These are phyloP conservation scores for Ogataea kodamae DNA, from an alignment of 805 yeast species.

Conservation along the genomic window DNA sequence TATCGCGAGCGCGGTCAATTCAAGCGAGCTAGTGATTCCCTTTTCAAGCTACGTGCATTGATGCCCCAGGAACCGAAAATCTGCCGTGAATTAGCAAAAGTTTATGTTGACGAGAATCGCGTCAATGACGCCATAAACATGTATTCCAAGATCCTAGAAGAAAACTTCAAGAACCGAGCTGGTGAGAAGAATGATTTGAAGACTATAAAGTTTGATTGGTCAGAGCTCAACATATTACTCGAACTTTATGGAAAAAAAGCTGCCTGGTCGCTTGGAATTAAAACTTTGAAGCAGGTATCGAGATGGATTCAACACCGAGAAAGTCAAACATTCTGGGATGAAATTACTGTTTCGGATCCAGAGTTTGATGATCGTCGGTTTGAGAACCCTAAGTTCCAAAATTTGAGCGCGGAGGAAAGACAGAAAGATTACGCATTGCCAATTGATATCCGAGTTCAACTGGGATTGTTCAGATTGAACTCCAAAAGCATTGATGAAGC, in stretches of 20 bases:
- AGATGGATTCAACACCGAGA: conserved; percentile 80
- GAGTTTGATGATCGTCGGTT: conserved; percentile 78
- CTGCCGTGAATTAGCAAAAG: conserved; percentile 58
- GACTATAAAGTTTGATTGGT: conserved; percentile 72
- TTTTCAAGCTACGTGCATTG: conserved; percentile 51
- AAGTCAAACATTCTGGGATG: conserved; percentile 65
- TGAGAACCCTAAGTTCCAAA: conserved; percentile 42
- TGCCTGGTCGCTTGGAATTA: conserved; percentile 61
- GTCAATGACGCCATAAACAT: conserved; percentile 70
- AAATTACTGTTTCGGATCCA: conserved; percentile 53
- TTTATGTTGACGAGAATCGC: conserved; percentile 51
- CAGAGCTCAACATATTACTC: conserved; percentile 77
- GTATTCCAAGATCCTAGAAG: conserved; percentile 60
- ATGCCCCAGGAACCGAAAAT: conserved; percentile 60
- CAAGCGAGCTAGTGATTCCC: conserved; percentile 72
- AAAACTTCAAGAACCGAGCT: conserved; percentile 46
- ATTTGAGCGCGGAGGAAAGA: conserved; percentile 38
- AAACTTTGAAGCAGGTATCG: conserved; percentile 63
- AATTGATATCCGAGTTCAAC: conserved; percentile 78
- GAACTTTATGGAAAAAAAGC: conserved; percentile 74
- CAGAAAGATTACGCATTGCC: conserved; percentile 56
- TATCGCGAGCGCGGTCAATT: conserved; percentile 63
- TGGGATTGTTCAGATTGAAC: conserved; percentile 71
- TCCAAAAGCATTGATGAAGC: conserved; percentile 69
- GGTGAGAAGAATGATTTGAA: conserved; percentile 21